Base-by-base conservation (phyloP, 257 asterid species). In the Solanum megistacrolobum region DNA sequence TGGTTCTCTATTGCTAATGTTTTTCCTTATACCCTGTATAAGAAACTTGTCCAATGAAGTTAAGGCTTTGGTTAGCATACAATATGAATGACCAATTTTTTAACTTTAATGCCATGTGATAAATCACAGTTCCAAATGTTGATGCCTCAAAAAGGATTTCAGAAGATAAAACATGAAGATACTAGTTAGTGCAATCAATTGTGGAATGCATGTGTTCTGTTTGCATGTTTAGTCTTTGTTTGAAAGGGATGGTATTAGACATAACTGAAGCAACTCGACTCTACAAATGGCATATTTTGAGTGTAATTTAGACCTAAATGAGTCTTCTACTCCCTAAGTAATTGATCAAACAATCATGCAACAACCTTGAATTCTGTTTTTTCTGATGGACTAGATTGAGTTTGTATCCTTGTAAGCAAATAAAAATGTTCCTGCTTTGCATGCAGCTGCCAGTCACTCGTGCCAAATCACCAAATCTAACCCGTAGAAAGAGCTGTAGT, bases 371-470 rank as follows among this genome's bases (percentile, higher is more conserved):
- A 1, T 79, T 82, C 43, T 31, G 39, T 31, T 31, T 18, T 18
- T 23, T 48, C 21, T 20, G 11, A 31, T 82, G 86, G 43, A 27
- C 69, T 82, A 9, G 43, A 82, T 82, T 29, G 12, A 48, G 86
- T 31, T 82, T 48, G 38, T 29, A 82, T 48, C 29, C 13, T 48
- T 48, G 41, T 48, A 48, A 48, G 69, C 39, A 82, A 82, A 29
- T 31, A 89, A 20, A 36, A 65, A 87, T 89, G 84, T 27, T 85
- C 72, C 79, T 69, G 60, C 75, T 78, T 89, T 48, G 79, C 87
- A 76, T 91, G 88, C 95, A 96, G 99, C 88, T 95, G 88, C 99
- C 99, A 12, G 95, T 96, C 74, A 96, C 99, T 83, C 99, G 99
- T 60, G 95, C 99, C 79, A 96, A 96, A 89, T 96, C 99, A 88